A percentile compares a stretch with the other conserved stretches of the same genome.
These are phyloP conservation scores for Phytophthora pisi DNA, from an alignment of 352 stramenopile species.

Conservation along the genomic window DNA sequence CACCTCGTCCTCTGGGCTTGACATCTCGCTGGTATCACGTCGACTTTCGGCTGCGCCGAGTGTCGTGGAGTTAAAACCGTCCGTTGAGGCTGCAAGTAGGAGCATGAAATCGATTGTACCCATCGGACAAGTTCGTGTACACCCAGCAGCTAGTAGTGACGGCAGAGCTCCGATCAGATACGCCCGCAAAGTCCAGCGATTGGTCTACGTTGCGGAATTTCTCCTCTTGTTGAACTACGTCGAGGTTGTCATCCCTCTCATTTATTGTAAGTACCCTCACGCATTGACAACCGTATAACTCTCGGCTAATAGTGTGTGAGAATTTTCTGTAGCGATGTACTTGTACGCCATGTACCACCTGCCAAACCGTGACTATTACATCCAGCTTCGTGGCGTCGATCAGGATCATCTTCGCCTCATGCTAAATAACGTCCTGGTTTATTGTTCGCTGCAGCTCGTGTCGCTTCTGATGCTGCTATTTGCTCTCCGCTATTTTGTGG, in stretches of 20 bases:
- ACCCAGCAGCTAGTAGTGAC: background rate
- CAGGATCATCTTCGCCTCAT: conserved; percentile 8
- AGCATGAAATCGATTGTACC: background rate
- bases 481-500: conserved; percentile 22
- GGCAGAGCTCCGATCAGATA: background rate
- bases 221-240: conserved; percentile 17
- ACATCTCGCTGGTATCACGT: background rate
- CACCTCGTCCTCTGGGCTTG: background rate
- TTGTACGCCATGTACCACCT: conserved; percentile 15
- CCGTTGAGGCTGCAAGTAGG: background rate
- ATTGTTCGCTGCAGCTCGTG: conserved; percentile 30
- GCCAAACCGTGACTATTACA: conserved; percentile 34
- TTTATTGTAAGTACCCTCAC: conserved; percentile 11
- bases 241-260: conserved; percentile 20
- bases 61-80: background rate
- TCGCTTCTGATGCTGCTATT: conserved; percentile 31
- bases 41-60: background rate
- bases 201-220: conserved; percentile 20
- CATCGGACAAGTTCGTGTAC: background rate
- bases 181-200: background rate
- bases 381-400: conserved; percentile 11
- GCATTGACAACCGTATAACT: background rate
- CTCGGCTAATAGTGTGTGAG: background rate
- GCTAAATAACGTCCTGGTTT: conserved; percentile 32
- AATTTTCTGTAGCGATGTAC: conserved; percentile 18